Evolutionary conservation across 768 basidiomycete species (phyloP).

Genomic region (Hydnum rufescens): DNA sequence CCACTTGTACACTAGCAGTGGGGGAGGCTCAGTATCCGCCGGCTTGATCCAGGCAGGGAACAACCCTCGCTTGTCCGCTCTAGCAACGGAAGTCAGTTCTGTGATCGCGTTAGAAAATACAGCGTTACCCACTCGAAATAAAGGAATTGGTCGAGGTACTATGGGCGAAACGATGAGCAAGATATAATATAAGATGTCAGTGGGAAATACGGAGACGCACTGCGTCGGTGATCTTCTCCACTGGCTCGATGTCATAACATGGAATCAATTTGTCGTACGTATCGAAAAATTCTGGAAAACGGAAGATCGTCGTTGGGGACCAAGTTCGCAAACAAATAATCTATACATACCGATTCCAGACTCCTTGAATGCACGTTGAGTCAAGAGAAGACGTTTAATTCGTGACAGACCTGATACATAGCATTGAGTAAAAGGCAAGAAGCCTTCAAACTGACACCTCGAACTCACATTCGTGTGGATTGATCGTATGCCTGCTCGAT

Average conservation of each 20-base stretch:
- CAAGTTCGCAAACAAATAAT: not conserved
- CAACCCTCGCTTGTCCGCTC: constrained; percentile 87
- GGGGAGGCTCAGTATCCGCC: constrained; percentile 90
- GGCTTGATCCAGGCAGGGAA: constrained; percentile 99
- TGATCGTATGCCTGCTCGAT: constrained; percentile 99
- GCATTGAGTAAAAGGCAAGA: constrained; percentile 4
- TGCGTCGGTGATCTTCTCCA: constrained; percentile 99
- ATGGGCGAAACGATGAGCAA: constrained; percentile 10
- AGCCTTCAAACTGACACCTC: not conserved
- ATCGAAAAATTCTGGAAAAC: constrained; percentile 58
- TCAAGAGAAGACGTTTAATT: constrained; percentile 90
- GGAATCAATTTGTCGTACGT: constrained; percentile 97
- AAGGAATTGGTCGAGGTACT: constrained; percentile 95
- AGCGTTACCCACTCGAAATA: constrained; percentile 58
- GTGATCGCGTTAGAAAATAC: not conserved
- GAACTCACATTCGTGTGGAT: constrained; percentile 81
- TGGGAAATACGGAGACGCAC: constrained; percentile 23
- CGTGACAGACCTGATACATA: constrained; percentile 52
- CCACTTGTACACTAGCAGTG: constrained; percentile 97
- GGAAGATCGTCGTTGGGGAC: not conserved
- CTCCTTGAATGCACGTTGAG: constrained; percentile 98
- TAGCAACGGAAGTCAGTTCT: constrained; percentile 11
- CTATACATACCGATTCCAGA: constrained; percentile 42
- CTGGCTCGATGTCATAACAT: constrained; percentile 97
- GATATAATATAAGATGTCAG: not conserved